Conservation (phyloP, 208 protist species). For the Wallacemonas sp. region DNA sequence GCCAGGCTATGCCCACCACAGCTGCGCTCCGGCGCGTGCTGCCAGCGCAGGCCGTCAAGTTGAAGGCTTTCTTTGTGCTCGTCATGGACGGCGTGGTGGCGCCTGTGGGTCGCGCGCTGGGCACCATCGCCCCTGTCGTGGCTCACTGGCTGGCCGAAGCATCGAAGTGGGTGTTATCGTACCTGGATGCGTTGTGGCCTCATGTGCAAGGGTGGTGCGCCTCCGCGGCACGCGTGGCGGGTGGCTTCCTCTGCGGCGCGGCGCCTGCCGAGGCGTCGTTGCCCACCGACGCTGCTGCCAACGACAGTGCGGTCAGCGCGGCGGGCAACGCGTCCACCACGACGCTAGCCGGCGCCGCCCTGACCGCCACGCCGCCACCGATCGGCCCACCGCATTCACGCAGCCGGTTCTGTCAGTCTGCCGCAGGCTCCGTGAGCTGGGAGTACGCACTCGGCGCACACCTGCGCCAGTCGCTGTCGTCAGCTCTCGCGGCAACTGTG, state of each 20-base stretch:
- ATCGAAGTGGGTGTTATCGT: background rate
- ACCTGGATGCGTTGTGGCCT: background rate
- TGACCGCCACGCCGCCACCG: background rate
- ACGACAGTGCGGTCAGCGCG: background rate
- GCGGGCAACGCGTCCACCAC: background rate
- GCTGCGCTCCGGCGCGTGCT: background rate
- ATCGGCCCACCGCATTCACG: background rate
- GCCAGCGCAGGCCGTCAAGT: background rate
- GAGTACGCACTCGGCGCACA: constrained; percentile 18
- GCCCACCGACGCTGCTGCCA: too few relatives aligned
- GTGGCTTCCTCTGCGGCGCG: background rate
- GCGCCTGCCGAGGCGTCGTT: too few relatives aligned
- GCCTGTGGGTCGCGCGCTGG: background rate
- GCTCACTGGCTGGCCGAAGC: background rate
- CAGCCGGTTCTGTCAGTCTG: background rate
- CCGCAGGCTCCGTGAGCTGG: background rate
- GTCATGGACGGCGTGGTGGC: constrained; percentile 7
- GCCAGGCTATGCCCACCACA: background rate
- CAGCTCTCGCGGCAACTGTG: constrained; percentile 15
- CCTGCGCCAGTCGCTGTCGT: constrained; percentile 16
- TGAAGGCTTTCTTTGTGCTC: background rate
- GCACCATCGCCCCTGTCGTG: background rate
- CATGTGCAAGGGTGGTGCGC: background rate
- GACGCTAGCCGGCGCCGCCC: background rate
- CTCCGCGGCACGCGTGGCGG: background rate